Evolutionary conservation across 345 rosid genomes (phyloP).

Genomic region (Acer yangbiense): DNA sequence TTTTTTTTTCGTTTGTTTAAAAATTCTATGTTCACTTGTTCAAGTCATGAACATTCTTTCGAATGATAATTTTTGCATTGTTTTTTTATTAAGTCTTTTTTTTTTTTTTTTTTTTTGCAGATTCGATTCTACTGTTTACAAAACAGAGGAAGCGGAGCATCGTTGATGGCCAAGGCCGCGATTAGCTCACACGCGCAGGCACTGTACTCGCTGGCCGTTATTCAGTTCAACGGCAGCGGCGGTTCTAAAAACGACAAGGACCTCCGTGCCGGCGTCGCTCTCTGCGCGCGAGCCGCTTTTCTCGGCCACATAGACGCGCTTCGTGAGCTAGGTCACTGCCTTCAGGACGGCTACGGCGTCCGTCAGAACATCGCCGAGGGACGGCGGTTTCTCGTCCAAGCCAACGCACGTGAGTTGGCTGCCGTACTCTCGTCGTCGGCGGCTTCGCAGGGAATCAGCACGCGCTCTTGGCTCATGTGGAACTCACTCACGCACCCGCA

Average conservation of each 20-base stretch:
- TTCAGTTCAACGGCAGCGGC: conserved; percentile 98
- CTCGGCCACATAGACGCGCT: conserved; percentile 88
- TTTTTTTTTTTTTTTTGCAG: conserved; percentile 32
- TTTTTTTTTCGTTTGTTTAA: background rate
- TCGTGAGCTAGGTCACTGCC: conserved; percentile 97
- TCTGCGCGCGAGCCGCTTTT: conserved; percentile 92
- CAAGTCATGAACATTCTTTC: conserved; percentile 20
- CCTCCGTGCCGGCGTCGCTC: conserved; percentile 87
- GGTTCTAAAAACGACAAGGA: conserved; percentile 92
- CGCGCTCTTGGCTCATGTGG: conserved; percentile 60
- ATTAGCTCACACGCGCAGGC: conserved; percentile 83
- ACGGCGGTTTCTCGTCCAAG: conserved; percentile 88
- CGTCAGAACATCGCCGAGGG: conserved; percentile 82
- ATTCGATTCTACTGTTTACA: conserved; percentile 89
- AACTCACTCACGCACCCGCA: conserved; percentile 36
- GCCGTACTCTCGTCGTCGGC: conserved; percentile 56
- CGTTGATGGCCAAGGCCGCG: conserved; percentile 96
- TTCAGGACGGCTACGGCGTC: conserved; percentile 97
- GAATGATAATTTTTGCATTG: background rate
- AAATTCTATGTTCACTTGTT: background rate
- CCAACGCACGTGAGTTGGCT: conserved; percentile 89
- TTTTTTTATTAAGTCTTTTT: background rate
- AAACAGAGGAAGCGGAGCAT: conserved; percentile 83
- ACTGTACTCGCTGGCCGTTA: conserved; percentile 79
- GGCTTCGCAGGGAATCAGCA: conserved; percentile 22